Base-by-base conservation (phyloP, 148 eudicot species). In the Chenopodium quinoa region DNA sequence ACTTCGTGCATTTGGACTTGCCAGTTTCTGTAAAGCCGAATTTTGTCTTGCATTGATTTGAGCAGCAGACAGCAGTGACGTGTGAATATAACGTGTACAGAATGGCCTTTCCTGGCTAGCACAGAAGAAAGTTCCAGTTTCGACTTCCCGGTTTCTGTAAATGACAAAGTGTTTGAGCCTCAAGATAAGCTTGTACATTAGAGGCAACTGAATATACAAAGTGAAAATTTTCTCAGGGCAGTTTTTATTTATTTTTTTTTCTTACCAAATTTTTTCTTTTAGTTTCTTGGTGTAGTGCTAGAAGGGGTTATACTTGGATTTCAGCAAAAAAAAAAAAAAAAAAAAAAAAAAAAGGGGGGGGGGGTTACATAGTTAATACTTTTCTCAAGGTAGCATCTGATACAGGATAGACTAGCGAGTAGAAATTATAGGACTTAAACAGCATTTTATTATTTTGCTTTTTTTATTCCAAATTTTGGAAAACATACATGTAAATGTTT, bases 61-160 rank as follows among this genome's bases (percentile, higher is more conserved):
- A 81, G 78, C 78, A 46, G 22, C 74, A 81, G 77, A 52, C 54
- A 52, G 81, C 74, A 64, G 58, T 13, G 48, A 37, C 47, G 40
- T 69, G 69, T 23, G 67, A 76, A 60, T 25, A 56, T 69, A 64
- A 32, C 54, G 58, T 85, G 88, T 86, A 88, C 56, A 88, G 80
- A 88, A 10, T 13, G 73, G 79, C 79, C 52, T 34, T 66, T 80
- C 19, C 32, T 16, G 69, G 75, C 66, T 74, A 78, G 52, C 66
- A 77, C 52, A 71, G 72, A 64, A 76, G 63, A 29, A 58, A 81
- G 56, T 69, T 73, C 62, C 70, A 65, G 81, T 67, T 56, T 56
- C 62, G 62, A 56, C 20, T 56, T 56, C 22, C 62, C 22, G 62
- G 62, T 56, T 71, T 71, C 71, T 78, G 86, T 84, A 73, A 73